phyloP scores from a whole-genome alignment of 768 basidiomycete genomes.

The Macrocybe gigantea region DNA sequence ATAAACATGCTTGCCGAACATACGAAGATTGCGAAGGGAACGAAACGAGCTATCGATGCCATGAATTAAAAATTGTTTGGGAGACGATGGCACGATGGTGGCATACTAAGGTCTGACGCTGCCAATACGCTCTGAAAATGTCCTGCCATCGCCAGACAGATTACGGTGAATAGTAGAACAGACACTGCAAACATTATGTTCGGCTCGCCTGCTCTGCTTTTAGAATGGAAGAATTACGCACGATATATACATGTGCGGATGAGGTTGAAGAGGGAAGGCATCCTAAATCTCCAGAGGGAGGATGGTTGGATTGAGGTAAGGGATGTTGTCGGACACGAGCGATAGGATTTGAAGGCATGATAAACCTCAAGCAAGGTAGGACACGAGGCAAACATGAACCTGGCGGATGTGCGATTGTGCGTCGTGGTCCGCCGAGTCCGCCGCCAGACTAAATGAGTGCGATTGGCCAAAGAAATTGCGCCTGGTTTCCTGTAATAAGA shows the following conservation, averaged over 20 bases:
- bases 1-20: conserved; percentile 66
- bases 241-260: conserved; percentile 65
- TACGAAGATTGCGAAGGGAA: conserved; percentile 82
- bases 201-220: background rate
- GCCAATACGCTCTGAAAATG: conserved; percentile 70
- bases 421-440: background rate
- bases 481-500: background rate
- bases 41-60: conserved; percentile 62
- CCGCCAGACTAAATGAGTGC: conserved; percentile 5
- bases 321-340: conserved; percentile 18
- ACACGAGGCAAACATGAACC: conserved; percentile 45
- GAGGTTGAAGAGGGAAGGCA: conserved; percentile 71
- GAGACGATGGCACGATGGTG: conserved; percentile 13
- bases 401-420: conserved; percentile 5
- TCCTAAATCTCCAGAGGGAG: conserved; percentile 33
- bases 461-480: conserved; percentile 10
- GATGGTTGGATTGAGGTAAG: conserved; percentile 10
- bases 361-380: conserved; percentile 30
- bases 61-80: conserved; percentile 4
- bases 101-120: conserved; percentile 72
- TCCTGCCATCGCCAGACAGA: conserved; percentile 74
- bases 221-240: conserved; percentile 24
- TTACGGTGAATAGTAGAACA: conserved; percentile 68
- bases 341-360: conserved; percentile 32
- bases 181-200: conserved; percentile 33